Evolutionary conservation across 2,329 filamentous ascomycete genomes (phyloP), one percentile per base, ranked within the genome.

Genomic region (Cadophora sp.): DNA sequence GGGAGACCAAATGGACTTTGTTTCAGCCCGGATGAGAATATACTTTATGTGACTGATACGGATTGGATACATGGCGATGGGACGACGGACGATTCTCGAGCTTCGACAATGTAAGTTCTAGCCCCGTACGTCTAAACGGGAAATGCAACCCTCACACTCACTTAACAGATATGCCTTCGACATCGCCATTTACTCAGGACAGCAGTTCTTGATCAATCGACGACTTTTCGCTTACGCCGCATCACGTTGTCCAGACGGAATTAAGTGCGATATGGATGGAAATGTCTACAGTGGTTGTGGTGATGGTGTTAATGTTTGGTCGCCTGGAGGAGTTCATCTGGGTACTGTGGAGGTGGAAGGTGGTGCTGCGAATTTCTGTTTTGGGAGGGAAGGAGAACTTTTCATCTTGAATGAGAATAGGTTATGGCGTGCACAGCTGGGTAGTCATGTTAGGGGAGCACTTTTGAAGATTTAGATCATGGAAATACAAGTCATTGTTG

Each of bases 181-280:
- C 72, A 76, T 87, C 7, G 64, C 79, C 3, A 75, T 65, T 1
- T 77, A 78, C 9, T 73, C 75, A 8, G 79, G 74, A 1, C 76
- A 80, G 1, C 79, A 79, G 0, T 83, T 83, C 64, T 76, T 87
- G 14, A 72, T 73, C 1, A 86, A 87, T 73, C 81, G 81, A 60
- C 82, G 84, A 24, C 74, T 87, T 0, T 88, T 89, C 71, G 82
- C 86, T 1, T 83, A 82, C 69, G 81, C 82, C 0, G 79, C 81
- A 46, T 76, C 77, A 0, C 84, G 84, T 0, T 78, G 82, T 7
- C 84, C 86, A 0, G 78, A 72, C 67, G 79, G 77, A 27, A 79
- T 87, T 50, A 85, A 87, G 68, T 82, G 81, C 66, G 86, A 88
- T 71, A 78, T 80, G 9, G 77, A 83, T 14, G 87, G 87, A 1